phyloP scores from a whole-genome alignment of 345 rosid genomes.

The Xanthoceras sorbifolium region DNA sequence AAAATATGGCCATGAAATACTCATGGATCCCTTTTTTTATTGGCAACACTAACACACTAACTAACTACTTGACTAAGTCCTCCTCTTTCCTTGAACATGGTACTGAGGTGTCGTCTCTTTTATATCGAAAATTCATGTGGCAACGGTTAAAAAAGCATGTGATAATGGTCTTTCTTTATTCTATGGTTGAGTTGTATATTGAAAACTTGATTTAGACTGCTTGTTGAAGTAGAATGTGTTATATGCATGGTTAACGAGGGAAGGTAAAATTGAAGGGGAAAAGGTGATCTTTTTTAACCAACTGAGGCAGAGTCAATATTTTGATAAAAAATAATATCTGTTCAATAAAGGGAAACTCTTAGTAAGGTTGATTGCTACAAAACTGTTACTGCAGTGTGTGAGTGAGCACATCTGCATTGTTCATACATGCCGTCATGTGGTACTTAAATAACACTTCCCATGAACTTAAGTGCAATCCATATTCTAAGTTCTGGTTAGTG shows the following conservation, averaged over 20 bases:
- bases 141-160: background rate
- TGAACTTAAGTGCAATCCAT: background rate
- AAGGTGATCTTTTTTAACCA: background rate
- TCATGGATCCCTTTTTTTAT: no score
- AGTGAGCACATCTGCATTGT: background rate
- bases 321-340: slow-evolving; percentile 1
- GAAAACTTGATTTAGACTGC: background rate
- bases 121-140: slow-evolving; percentile 3
- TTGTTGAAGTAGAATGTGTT: background rate
- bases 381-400: background rate
- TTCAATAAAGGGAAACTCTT: background rate
- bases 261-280: background rate
- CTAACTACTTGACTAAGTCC: no score
- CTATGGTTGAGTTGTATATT: background rate
- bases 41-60: no score
- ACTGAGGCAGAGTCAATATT: background rate
- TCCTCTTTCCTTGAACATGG: no score
- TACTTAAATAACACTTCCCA: background rate
- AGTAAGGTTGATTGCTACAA: background rate
- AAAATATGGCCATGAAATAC: no score
- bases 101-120: background rate
- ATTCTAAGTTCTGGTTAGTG: slow-evolving; percentile 1
- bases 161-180: background rate
- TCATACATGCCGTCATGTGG: background rate
- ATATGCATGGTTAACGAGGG: background rate